Evolutionary conservation across 2,329 filamentous ascomycete genomes (phyloP).

Genomic region (Dothideomycetes sp.): DNA sequence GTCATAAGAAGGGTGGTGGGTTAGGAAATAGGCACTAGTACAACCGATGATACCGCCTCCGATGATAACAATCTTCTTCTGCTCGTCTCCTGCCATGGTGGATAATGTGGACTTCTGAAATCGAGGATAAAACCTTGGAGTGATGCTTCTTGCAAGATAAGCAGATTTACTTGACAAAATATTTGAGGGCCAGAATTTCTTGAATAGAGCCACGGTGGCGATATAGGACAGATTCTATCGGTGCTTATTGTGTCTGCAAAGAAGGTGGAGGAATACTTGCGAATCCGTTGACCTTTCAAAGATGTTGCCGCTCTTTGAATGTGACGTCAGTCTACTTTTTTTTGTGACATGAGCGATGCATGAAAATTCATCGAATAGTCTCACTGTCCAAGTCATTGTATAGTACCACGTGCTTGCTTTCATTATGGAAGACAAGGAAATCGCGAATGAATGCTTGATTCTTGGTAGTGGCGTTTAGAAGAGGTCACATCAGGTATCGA

Average conservation of each 20-base stretch:
- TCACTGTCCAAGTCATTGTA: too few species aligned
- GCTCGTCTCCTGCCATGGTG: conserved; percentile 23
- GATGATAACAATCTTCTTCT: conserved; percentile 28
- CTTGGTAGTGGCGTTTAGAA: too few species aligned
- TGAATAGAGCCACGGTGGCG: conserved; percentile 9
- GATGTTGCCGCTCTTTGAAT: neutral
- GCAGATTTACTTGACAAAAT: neutral
- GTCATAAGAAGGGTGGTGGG: conserved; percentile 74
- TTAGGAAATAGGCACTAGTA: conserved; percentile 85
- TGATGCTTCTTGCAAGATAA: neutral
- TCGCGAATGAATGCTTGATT: too few species aligned
- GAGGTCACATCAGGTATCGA: too few species aligned
- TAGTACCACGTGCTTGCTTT: too few species aligned
- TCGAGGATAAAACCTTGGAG: neutral
- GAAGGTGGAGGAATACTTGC: conserved; percentile 8
- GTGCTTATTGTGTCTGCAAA: conserved; percentile 6
- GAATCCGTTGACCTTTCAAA: conserved; percentile 10
- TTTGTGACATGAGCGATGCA: too few species aligned
- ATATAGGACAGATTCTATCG: neutral
- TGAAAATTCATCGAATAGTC: too few species aligned
- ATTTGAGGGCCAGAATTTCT: neutral
- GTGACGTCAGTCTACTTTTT: too few species aligned
- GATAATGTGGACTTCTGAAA: neutral
- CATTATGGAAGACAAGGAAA: too few species aligned
- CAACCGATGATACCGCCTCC: conserved; percentile 90